phyloP scores from a whole-genome alignment of 257 asterid species.

The Scutellaria baicalensis region DNA sequence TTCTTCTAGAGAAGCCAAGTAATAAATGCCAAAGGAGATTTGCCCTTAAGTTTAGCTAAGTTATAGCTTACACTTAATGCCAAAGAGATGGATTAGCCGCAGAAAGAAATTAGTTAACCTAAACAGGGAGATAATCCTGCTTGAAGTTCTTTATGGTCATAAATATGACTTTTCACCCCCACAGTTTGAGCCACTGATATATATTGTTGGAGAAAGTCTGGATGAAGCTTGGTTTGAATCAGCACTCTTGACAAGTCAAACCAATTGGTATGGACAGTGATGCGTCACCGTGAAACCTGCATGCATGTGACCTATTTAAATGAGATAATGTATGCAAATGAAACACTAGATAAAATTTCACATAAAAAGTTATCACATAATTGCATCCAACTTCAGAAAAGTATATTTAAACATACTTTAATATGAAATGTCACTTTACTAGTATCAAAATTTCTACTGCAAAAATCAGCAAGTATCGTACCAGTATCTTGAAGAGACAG shows the following conservation, averaged over 20 bases:
- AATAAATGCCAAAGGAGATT: slow-evolving; percentile 61
- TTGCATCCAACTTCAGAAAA: neutral
- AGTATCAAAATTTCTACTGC: no score
- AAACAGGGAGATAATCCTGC: slow-evolving; percentile 4
- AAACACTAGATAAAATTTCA: neutral
- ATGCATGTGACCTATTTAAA: slow-evolving; percentile 2
- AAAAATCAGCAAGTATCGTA: neutral
- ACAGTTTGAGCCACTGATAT: neutral
- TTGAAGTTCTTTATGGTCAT: slow-evolving; percentile 17
- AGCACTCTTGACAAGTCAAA: neutral
- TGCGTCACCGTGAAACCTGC: slow-evolving; percentile 27
- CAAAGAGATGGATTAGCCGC: slow-evolving; percentile 25
- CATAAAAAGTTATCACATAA: neutral
- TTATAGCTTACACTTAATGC: slow-evolving; percentile 23
- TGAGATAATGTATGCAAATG: neutral
- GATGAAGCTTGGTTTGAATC: slow-evolving; percentile 18
- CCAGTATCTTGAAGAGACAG: neutral
- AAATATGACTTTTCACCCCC: neutral
- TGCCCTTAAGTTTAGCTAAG: slow-evolving; percentile 28
- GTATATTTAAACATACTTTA: neutral
- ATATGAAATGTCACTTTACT: no score
- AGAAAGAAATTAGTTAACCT: slow-evolving; percentile 14
- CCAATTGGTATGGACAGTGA: neutral
- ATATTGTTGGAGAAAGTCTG: neutral
- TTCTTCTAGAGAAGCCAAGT: slow-evolving; percentile 23